These are phyloP conservation scores for Diplodia sapinea DNA, from an alignment of 2,329 filamentous ascomycete genomes.

Conservation along the genomic window DNA sequence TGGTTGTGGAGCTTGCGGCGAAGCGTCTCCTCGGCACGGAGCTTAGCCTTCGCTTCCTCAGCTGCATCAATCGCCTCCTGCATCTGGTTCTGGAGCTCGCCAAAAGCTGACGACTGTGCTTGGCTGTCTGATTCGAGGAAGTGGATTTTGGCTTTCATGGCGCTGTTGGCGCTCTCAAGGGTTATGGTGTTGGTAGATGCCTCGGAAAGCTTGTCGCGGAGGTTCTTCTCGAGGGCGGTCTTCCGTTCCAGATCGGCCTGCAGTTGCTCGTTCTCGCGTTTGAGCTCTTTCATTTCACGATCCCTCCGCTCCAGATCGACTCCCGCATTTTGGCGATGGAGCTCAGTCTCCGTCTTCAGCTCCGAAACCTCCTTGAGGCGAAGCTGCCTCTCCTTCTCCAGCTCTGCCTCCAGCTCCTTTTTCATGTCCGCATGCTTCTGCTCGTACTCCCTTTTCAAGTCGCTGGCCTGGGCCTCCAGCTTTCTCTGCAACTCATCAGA, in stretches of 20 bases:
- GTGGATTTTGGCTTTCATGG: conserved; percentile 79
- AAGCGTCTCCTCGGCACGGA: conserved; percentile 89
- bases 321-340: conserved; percentile 57
- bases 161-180: conserved; percentile 76
- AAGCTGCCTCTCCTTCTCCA: conserved; percentile 68
- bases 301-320: conserved; percentile 61
- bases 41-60: conserved; percentile 75
- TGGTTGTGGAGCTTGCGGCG: conserved; percentile 94
- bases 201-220: conserved; percentile 61
- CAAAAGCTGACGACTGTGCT: conserved; percentile 84
- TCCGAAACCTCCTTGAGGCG: conserved; percentile 69
- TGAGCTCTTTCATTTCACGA: conserved; percentile 58
- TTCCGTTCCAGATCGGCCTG: conserved; percentile 60
- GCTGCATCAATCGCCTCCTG: conserved; percentile 76
- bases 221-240: conserved; percentile 62
- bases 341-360: conserved; percentile 60
- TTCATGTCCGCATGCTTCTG: conserved; percentile 71
- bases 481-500: conserved; percentile 51
- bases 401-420: conserved; percentile 66
- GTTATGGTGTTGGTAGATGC: conserved; percentile 52
- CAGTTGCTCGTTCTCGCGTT: conserved; percentile 57
- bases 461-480: conserved; percentile 62
- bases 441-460: conserved; percentile 65
- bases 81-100: conserved; percentile 78
- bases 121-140: conserved; percentile 90